phyloP scores from a whole-genome alignment of 2,329 filamentous ascomycete species.

The Cordyceps militaris region DNA sequence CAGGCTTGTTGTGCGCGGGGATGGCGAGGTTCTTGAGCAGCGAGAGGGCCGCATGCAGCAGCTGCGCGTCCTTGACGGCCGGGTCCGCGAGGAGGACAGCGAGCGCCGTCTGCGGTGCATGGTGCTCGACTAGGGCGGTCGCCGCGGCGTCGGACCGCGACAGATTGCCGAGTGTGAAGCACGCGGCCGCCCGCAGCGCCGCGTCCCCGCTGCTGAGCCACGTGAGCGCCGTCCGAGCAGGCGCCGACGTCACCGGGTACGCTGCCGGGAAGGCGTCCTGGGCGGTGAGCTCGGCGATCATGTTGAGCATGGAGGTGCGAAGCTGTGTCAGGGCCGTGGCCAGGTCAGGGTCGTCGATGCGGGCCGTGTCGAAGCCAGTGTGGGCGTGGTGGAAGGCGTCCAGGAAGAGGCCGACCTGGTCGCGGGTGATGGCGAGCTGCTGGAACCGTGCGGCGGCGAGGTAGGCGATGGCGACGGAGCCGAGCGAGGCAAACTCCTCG shows the following conservation, averaged over 20 bases:
- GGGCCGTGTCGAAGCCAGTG: constrained; percentile 30
- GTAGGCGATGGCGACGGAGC: constrained; percentile 48
- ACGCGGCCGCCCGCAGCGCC: constrained; percentile 48
- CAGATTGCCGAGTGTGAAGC: constrained; percentile 55
- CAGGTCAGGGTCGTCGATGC: constrained; percentile 40
- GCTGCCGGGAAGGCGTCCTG: constrained; percentile 37
- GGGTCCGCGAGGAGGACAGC: constrained; percentile 36
- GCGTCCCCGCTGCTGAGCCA: constrained; percentile 39
- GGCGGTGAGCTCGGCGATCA: constrained; percentile 46
- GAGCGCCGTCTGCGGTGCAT: constrained; percentile 37
- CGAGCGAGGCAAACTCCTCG: constrained; percentile 47
- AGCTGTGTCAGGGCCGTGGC: constrained; percentile 39
- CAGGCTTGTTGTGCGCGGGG: constrained; percentile 45
- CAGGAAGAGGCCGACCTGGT: constrained; percentile 38
- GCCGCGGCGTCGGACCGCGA: constrained; percentile 51
- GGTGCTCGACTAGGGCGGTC: constrained; percentile 38
- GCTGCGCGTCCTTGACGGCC: constrained; percentile 38
- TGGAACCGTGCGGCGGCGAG: constrained; percentile 48
- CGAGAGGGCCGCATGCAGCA: constrained; percentile 50
- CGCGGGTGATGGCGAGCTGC: constrained; percentile 34
- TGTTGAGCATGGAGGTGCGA: constrained; percentile 42
- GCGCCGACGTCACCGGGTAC: constrained; percentile 36
- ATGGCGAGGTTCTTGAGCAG: constrained; percentile 61
- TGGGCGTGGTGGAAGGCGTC: constrained; percentile 42
- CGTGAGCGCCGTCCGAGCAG: constrained; percentile 35